These are phyloP conservation scores for Scheffersomyces segobiensis DNA, from an alignment of 1,139 yeast species.

Conservation along the genomic window DNA sequence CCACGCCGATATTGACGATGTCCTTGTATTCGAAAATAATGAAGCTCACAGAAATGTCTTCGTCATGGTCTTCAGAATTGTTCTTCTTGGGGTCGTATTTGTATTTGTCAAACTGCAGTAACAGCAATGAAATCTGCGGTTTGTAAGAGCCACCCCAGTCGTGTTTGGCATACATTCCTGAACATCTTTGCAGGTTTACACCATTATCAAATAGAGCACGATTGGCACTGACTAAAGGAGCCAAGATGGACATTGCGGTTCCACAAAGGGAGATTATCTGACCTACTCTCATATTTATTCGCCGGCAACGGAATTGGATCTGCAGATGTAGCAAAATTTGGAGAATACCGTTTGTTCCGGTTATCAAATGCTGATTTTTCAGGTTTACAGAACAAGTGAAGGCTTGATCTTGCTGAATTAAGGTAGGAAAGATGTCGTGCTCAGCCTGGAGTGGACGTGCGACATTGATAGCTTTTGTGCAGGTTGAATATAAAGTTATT, in stretches of 20 bases:
- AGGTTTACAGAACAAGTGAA: not conserved
- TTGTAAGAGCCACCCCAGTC: conserved; percentile 83
- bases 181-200: conserved; percentile 64
- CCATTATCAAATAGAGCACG: conserved; percentile 48
- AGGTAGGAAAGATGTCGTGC: not conserved
- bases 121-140: conserved; percentile 60
- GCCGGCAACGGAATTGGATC: not conserved
- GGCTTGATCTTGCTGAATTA: not conserved
- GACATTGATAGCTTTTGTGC: not conserved
- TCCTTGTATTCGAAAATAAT: conserved; percentile 86
- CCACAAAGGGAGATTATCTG: not conserved
- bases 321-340: not conserved
- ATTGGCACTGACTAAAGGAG: conserved; percentile 38
- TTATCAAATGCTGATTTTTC: not conserved
- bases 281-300: not conserved
- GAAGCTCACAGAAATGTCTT: conserved; percentile 54
- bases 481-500: not conserved
- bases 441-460: not conserved
- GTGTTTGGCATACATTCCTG: conserved; percentile 84
- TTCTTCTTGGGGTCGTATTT: conserved; percentile 31
- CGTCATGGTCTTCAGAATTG: conserved; percentile 20
- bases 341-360: not conserved
- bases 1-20: conserved; percentile 63
- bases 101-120: conserved; percentile 35
- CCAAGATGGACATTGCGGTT: not conserved